Percentiles rank a stretch among this genome's conserved stretches.
Conservation (phyloP, 1,284 basidiomycete species). For the Heimioporus retisporus region DNA sequence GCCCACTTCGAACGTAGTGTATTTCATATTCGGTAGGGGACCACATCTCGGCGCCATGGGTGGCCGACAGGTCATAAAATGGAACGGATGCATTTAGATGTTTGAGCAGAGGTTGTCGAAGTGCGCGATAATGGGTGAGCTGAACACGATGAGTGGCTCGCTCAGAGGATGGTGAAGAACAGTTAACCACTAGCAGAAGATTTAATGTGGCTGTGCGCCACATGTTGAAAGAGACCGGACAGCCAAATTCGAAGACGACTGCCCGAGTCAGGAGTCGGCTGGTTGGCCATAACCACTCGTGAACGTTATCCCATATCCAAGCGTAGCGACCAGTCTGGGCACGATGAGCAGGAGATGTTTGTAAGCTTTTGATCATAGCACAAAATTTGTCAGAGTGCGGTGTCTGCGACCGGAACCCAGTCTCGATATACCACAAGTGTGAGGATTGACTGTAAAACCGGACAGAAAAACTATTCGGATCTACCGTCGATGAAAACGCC, state of each 20-base stretch:
- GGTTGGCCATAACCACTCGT: conserved; percentile 60
- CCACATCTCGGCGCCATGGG: conserved; percentile 12
- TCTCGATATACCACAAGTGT: conserved; percentile 34
- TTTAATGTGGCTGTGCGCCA: conserved; percentile 58
- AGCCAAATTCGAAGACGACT: no score
- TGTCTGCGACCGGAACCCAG: conserved; percentile 39
- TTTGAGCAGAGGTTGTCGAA: background rate
- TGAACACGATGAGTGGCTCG: conserved; percentile 31
- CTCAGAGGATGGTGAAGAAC: background rate
- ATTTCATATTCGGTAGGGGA: background rate
- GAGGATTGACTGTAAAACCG: conserved; percentile 39
- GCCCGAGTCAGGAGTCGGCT: conserved; percentile 30
- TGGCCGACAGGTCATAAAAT: no score
- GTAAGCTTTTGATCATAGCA: conserved; percentile 32
- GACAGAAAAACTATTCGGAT: conserved; percentile 35
- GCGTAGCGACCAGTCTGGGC: conserved; percentile 11
- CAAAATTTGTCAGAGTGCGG: conserved; percentile 32
- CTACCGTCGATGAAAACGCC: conserved; percentile 27
- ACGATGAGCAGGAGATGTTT: conserved; percentile 6
- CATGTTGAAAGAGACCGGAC: conserved; percentile 49
- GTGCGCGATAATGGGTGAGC: conserved; percentile 48
- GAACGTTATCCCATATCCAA: conserved; percentile 22
- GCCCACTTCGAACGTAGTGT: background rate
- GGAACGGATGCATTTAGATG: no score
- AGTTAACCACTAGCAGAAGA: conserved; percentile 42